A percentile compares a stretch with the other conserved stretches of the same genome.
Evolutionary conservation across 345 rosid genomes (phyloP).

Genomic region (Gossypium arboreum): DNA sequence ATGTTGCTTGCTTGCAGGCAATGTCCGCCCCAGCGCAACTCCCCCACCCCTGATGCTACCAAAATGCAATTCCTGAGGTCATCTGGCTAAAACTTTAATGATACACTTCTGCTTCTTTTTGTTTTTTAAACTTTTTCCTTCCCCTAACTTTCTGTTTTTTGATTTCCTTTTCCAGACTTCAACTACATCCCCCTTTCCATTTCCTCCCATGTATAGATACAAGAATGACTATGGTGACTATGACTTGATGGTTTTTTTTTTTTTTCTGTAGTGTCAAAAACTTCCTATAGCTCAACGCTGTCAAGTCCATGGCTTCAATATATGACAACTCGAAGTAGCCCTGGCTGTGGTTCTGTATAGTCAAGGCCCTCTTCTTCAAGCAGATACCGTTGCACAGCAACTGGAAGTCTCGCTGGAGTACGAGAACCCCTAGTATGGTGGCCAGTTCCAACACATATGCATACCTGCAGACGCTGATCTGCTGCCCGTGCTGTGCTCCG

Average conservation of each 20-base stretch:
- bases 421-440: conserved; percentile 92
- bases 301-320: conserved; percentile 39
- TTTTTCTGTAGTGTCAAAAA: conserved; percentile 34
- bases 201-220: conserved; percentile 56
- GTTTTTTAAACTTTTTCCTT: not conserved
- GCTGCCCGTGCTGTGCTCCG: conserved; percentile 69
- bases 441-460: conserved; percentile 92
- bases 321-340: conserved; percentile 86
- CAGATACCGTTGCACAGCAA: conserved; percentile 81
- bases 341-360: conserved; percentile 86
- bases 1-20: conserved; percentile 20
- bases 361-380: conserved; percentile 93
- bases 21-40: conserved; percentile 18
- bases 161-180: conserved; percentile 20
- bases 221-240: conserved; percentile 37
- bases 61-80: conserved; percentile 35
- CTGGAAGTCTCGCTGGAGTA: conserved; percentile 87
- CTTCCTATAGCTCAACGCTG: conserved; percentile 31
- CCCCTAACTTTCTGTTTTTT: conserved; percentile 14
- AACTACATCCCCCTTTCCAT: conserved; percentile 40
- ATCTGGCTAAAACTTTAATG: conserved; percentile 33
- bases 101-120: conserved; percentile 29
- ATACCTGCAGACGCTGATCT: conserved; percentile 82
- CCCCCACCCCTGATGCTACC: conserved; percentile 33
- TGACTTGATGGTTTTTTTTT: conserved; percentile 26